Conservation (phyloP, 495 filamentous ascomycete genomes). For the Hyaloscypha bicolor region DNA sequence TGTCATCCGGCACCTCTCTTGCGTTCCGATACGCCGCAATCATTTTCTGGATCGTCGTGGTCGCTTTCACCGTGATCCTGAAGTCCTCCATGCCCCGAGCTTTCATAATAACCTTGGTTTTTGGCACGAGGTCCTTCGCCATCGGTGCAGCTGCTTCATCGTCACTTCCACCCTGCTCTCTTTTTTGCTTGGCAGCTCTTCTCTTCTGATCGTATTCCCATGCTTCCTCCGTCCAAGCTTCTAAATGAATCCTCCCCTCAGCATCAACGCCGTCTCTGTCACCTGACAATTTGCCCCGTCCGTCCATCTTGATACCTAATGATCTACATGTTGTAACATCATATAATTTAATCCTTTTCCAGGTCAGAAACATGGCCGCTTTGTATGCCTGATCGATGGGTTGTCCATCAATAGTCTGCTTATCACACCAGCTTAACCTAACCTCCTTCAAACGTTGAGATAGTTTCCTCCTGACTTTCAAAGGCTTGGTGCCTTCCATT, state of each 20-base stretch:
- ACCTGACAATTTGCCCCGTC: constrained; percentile 37
- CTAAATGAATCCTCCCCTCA: constrained; percentile 57
- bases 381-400: constrained; percentile 39
- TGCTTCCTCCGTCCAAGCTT: constrained; percentile 69
- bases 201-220: constrained; percentile 50
- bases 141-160: constrained; percentile 28
- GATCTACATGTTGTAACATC: constrained; percentile 72
- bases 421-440: constrained; percentile 66
- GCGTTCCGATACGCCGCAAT: constrained; percentile 40
- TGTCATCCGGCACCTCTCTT: constrained; percentile 40
- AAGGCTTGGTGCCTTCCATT: constrained; percentile 60
- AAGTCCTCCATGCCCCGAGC: constrained; percentile 41
- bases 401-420: constrained; percentile 50
- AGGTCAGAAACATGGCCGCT: constrained; percentile 70
- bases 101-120: constrained; percentile 57
- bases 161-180: constrained; percentile 15
- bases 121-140: constrained; percentile 33
- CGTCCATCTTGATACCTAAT: constrained; percentile 56
- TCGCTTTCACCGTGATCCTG: constrained; percentile 40
- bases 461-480: constrained; percentile 69
- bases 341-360: constrained; percentile 73
- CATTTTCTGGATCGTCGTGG: constrained; percentile 42
- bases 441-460: constrained; percentile 67
- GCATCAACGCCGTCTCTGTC: constrained; percentile 41
- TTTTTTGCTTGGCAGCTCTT: constrained; percentile 40